Base-by-base conservation (phyloP, 1,284 basidiomycete genomes). In the Veloboletus limbatus region DNA sequence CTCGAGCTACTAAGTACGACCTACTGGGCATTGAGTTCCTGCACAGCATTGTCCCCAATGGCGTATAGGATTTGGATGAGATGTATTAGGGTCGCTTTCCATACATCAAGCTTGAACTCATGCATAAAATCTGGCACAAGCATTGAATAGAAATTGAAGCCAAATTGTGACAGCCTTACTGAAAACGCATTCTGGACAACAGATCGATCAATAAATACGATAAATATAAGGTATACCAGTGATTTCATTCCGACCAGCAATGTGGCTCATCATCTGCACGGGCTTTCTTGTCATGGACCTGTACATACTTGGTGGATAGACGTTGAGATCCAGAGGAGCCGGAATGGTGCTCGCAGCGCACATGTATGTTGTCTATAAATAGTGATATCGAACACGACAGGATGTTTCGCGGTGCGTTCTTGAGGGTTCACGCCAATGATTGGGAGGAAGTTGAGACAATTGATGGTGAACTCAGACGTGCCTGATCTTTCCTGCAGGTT, bases 391-490 rank as follows among this genome's bases (percentile, higher is more conserved):
- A 60, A 38, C 14, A 44, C 36, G 14, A 54, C 28, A 13, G 53
- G 48, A 13, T 60, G 57, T 26, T 44, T 49, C 27, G 35, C 40
- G 3, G 10, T 43, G 30, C 53, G 53, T 36, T 59, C 58, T 3
- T 21, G 30, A 8, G 48, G 46, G 10, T 54, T 39, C 32, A 58
- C 43, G 17, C 57, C 56, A 4, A 59, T 37, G 42, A 58, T 49
- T 4, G 33, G 14, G 4, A 27, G 30, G 18, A 51, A 43, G 3
- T 14, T 10, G 4, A 54, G 27, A 7, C 21, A 30, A 9, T 34
- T 21, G 31, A 54, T 30, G 7, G 17, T 35, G 37, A 47, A 55
- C 17, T 36, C 13, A 22, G 7, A 46, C 1, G 31, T 17, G 10
- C 26, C 20, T 16, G 33, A n/a, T 32, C 36, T 32, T 43, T 38